Conservation (phyloP, 441 rosid species). For the Erodium texanum region DNA sequence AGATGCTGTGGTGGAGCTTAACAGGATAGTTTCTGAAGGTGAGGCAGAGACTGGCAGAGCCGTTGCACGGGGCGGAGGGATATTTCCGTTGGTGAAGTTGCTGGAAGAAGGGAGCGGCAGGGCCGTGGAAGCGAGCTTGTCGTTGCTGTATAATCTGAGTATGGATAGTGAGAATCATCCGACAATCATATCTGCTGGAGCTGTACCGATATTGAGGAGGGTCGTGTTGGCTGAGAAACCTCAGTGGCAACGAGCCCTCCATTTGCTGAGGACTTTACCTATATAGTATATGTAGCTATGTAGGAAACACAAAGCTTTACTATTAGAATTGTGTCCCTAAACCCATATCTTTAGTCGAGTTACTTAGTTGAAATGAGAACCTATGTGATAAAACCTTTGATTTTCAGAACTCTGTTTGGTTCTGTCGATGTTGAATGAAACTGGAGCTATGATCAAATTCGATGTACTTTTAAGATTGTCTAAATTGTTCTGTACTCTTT, state of each 20-base stretch:
- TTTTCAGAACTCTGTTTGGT: too few species aligned
- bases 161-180: slow-evolving; percentile 75
- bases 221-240: slow-evolving; percentile 53
- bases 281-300: slow-evolving; percentile 12
- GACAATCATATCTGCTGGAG: slow-evolving; percentile 62
- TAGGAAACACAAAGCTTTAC: background rate
- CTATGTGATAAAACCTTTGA: too few species aligned
- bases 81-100: slow-evolving; percentile 55
- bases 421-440: too few species aligned
- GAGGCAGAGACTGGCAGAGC: slow-evolving; percentile 45
- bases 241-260: slow-evolving; percentile 63
- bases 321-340: background rate
- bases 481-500: too few species aligned
- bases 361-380: too few species aligned
- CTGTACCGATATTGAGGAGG: slow-evolving; percentile 57
- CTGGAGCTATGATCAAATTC: too few species aligned
- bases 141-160: slow-evolving; percentile 60
- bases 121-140: slow-evolving; percentile 52
- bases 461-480: too few species aligned
- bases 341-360: background rate
- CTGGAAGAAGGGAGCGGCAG: slow-evolving; percentile 49
- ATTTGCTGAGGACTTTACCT: slow-evolving; percentile 52
- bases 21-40: slow-evolving; percentile 58
- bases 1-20: slow-evolving; percentile 66
- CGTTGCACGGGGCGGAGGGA: slow-evolving; percentile 46